Conservation (phyloP, 2,329 filamentous ascomycete species). For the Diaporthe citri region DNA sequence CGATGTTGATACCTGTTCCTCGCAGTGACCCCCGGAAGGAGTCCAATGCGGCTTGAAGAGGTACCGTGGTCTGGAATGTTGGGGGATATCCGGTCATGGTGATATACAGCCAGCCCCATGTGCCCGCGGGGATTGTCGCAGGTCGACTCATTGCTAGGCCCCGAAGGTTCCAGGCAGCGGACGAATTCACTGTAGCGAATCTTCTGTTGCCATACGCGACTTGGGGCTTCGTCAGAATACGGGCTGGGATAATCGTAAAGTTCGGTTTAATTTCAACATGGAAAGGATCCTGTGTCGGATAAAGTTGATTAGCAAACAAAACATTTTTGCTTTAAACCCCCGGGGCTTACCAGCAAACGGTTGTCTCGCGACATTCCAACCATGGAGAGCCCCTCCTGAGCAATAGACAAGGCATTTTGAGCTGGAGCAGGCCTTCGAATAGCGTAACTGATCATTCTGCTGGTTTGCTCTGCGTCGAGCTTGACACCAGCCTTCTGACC, state of each 20-base stretch:
- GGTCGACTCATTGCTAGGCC: not conserved
- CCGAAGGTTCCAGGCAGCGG: constrained; percentile 68
- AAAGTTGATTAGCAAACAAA: constrained; percentile 7
- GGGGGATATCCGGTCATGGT: not conserved
- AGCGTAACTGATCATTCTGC: constrained; percentile 71
- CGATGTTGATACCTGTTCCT: constrained; percentile 35
- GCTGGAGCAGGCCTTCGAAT: constrained; percentile 66
- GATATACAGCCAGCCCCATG: not conserved
- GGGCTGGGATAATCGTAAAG: constrained; percentile 72
- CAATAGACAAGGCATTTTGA: constrained; percentile 68
- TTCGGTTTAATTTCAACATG: constrained; percentile 61
- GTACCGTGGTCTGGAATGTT: not conserved
- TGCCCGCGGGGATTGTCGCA: not conserved
- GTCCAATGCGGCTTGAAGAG: not conserved
- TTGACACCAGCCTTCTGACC: constrained; percentile 63
- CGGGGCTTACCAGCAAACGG: constrained; percentile 51
- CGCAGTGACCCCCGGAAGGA: not conserved
- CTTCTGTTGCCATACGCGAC: constrained; percentile 61
- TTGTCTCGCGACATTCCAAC: constrained; percentile 60
- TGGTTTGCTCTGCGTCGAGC: constrained; percentile 65
- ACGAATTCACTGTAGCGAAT: constrained; percentile 46
- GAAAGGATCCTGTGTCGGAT: constrained; percentile 56
- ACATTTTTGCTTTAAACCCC: not conserved
- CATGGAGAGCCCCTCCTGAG: constrained; percentile 58
- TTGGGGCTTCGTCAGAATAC: constrained; percentile 66